A percentile compares a stretch with the other conserved stretches of the same genome.
Evolutionary conservation across 345 rosid species (phyloP).

Genomic region (Lepidium africanum): DNA sequence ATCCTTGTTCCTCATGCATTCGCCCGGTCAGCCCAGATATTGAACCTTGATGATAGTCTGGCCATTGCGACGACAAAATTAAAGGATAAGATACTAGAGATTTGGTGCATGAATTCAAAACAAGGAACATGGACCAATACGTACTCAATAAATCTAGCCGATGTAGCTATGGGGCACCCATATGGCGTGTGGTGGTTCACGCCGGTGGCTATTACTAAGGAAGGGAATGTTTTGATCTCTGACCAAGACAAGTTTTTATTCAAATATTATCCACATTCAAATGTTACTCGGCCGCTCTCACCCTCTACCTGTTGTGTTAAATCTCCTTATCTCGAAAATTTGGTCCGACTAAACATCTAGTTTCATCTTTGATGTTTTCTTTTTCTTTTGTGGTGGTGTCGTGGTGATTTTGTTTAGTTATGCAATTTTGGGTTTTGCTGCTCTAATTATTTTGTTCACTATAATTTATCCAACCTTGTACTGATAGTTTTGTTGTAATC

Average conservation of each 20-base stretch:
- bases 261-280: not conserved
- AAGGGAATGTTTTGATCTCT: not conserved
- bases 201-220: not conserved
- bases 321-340: too few species aligned
- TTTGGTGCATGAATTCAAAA: not conserved
- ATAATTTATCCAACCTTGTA: too few species aligned
- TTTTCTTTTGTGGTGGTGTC: too few species aligned
- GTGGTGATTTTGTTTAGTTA: too few species aligned
- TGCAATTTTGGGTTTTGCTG: too few species aligned
- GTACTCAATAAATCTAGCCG: not conserved
- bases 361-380: too few species aligned
- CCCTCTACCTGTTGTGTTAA: too few species aligned
- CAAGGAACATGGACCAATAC: not conserved
- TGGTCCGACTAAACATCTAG: too few species aligned
- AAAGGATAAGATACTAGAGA: not conserved
- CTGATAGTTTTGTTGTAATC: too few species aligned
- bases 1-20: not conserved
- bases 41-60: not conserved
- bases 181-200: slow-evolving; percentile 1
- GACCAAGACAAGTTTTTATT: not conserved
- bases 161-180: not conserved
- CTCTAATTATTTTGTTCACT: too few species aligned
- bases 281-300: too few species aligned
- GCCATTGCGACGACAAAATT: not conserved
- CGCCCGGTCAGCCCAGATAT: not conserved